These are phyloP conservation scores for Pseudogymnoascus sp. DNA, from an alignment of 2,329 filamentous ascomycete species.

Conservation along the genomic window DNA sequence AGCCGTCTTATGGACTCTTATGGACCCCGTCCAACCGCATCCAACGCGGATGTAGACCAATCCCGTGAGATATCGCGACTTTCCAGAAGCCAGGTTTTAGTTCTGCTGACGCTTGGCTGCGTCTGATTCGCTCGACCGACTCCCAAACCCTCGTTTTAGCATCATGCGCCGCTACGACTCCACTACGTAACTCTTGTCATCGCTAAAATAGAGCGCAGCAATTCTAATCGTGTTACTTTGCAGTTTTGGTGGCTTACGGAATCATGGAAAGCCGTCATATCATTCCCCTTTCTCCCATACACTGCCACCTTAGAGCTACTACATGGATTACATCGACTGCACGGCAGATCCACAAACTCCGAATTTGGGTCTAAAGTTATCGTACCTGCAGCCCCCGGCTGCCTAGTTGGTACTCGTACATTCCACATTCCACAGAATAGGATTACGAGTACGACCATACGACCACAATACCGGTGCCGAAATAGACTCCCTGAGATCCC, in stretches of 20 bases:
- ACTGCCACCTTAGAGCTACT: conserved; percentile 3
- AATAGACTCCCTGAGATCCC: conserved; percentile 4
- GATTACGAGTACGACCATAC: not conserved
- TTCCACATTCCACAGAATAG: not conserved
- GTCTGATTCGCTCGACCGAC: not conserved
- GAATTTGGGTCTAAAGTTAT: conserved; percentile 2
- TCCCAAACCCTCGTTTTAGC: conserved; percentile 2
- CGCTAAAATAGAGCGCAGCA: conserved; percentile 3
- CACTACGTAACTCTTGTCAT: not conserved
- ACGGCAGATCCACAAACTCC: not conserved
- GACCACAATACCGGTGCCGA: not conserved
- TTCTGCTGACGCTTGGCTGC: conserved; percentile 1
- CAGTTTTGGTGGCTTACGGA: not conserved
- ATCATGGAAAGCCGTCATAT: not conserved
- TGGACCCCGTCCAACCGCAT: not conserved
- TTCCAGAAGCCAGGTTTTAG: not conserved
- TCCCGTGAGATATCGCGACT: not conserved
- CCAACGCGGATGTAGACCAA: not conserved
- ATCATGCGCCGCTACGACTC: not conserved
- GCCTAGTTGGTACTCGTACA: conserved; percentile 1
- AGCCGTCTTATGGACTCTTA: conserved; percentile 1
- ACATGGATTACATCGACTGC: not conserved
- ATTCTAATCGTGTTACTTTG: not conserved
- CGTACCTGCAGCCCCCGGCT: not conserved
- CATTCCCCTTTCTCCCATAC: not conserved